phyloP scores from a whole-genome alignment of 768 basidiomycete species.

The Tulasnella sp. region DNA sequence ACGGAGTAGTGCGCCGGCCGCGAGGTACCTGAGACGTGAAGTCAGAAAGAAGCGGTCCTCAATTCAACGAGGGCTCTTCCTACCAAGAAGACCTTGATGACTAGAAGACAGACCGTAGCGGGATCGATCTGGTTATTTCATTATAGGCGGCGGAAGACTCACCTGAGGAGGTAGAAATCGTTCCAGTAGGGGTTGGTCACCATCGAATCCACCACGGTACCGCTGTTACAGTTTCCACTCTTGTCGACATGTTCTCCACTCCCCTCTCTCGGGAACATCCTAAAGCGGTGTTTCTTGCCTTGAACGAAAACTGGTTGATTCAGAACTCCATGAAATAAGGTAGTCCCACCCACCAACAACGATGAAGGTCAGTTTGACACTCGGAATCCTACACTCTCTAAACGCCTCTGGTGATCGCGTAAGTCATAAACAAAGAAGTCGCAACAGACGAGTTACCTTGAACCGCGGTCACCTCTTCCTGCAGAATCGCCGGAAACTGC shows the following conservation, averaged over 20 bases:
- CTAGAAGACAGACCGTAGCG: slow-evolving; percentile 6
- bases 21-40: slow-evolving; percentile 38
- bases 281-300: slow-evolving; percentile 16
- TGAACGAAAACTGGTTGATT: not conserved
- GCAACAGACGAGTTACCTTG: slow-evolving; percentile 5
- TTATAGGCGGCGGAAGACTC: not conserved
- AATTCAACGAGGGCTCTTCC: not conserved
- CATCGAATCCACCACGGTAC: slow-evolving; percentile 15
- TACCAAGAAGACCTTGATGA: slow-evolving; percentile 34
- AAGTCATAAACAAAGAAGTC: not conserved
- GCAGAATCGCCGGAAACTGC: slow-evolving; percentile 14
- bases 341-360: slow-evolving; percentile 12
- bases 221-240: slow-evolving; percentile 15
- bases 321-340: not conserved
- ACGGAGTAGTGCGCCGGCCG: slow-evolving; percentile 49
- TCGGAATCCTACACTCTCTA: not conserved
- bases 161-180: slow-evolving; percentile 6
- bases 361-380: slow-evolving; percentile 15
- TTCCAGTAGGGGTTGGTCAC: slow-evolving; percentile 6
- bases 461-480: not conserved
- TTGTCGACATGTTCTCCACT: not conserved
- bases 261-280: slow-evolving; percentile 16
- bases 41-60: not conserved
- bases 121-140: not conserved
- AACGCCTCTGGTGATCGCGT: slow-evolving; percentile 5